Percentiles rank a stretch among this genome's conserved stretches.
phyloP scores from a whole-genome alignment of 768 basidiomycete species.

The Scleroderma citrinum region DNA sequence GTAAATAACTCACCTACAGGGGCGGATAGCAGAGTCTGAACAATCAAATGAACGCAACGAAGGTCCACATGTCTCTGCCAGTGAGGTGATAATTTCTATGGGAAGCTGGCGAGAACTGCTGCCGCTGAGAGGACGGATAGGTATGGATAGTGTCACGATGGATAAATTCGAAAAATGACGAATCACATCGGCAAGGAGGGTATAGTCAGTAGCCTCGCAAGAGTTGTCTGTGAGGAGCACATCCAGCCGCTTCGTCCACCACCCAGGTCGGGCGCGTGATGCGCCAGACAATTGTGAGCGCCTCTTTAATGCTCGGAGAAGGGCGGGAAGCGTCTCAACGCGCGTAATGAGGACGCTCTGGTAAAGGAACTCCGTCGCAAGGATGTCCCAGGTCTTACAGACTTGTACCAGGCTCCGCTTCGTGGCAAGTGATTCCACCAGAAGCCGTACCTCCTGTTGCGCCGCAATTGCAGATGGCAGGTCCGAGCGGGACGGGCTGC shows the following conservation, averaged over 20 bases:
- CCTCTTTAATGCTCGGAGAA: slow-evolving; percentile 6
- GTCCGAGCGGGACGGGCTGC: slow-evolving; percentile 8
- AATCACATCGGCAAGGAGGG: slow-evolving; percentile 16
- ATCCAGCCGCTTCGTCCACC: slow-evolving; percentile 25
- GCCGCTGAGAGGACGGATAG: slow-evolving; percentile 18
- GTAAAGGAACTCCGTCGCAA: slow-evolving; percentile 19
- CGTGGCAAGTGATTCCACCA: slow-evolving; percentile 19
- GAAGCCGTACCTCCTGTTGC: slow-evolving; percentile 8
- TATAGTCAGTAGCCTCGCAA: slow-evolving; percentile 20
- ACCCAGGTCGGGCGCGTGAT: slow-evolving; percentile 10
- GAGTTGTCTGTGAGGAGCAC: slow-evolving; percentile 20
- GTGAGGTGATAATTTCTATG: slow-evolving; percentile 11
- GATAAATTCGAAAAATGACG: slow-evolving; percentile 22
- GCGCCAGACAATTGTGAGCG: neutral
- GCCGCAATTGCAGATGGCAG: slow-evolving; percentile 15
- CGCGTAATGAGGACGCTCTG: slow-evolving; percentile 17
- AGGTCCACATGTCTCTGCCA: slow-evolving; percentile 22
- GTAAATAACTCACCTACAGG: slow-evolving; percentile 19
- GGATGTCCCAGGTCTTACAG: slow-evolving; percentile 18
- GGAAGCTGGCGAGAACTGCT: slow-evolving; percentile 20
- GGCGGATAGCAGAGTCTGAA: slow-evolving; percentile 25
- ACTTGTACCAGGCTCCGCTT: slow-evolving; percentile 19
- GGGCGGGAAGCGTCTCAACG: slow-evolving; percentile 11
- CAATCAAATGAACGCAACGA: slow-evolving; percentile 25
- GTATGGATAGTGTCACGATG: slow-evolving; percentile 21